phyloP scores from a whole-genome alignment of 2,329 filamentous ascomycete genomes.

The Thielaviopsis populi region DNA sequence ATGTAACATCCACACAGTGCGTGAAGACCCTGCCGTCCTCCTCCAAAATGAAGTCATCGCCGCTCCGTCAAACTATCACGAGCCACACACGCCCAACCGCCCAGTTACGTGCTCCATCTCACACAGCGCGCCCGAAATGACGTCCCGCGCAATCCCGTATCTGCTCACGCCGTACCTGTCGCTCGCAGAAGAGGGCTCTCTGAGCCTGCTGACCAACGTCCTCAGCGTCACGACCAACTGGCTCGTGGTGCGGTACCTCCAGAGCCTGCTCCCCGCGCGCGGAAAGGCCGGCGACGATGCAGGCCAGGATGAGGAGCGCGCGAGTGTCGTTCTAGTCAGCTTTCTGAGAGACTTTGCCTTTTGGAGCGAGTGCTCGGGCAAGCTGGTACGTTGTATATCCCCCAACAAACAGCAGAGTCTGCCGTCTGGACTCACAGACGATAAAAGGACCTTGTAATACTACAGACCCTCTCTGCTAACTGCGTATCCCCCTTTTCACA shows the following conservation, averaged over 20 bases:
- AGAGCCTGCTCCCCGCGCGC: conserved; percentile 25
- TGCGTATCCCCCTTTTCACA: background rate
- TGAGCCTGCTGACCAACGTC: conserved; percentile 54
- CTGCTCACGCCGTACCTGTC: conserved; percentile 49
- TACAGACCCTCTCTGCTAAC: background rate
- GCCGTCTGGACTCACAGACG: background rate
- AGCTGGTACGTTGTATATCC: conserved; percentile 35
- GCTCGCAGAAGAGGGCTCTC: conserved; percentile 41
- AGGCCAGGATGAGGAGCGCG: conserved; percentile 22
- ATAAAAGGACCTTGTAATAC: background rate
- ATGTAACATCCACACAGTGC: conserved; percentile 2
- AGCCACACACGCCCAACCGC: background rate
- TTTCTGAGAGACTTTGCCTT: conserved; percentile 67
- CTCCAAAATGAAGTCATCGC: background rate
- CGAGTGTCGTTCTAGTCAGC: conserved; percentile 59
- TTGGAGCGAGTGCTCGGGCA: conserved; percentile 57
- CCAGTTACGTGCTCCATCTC: background rate
- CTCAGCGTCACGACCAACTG: conserved; percentile 50
- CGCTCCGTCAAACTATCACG: background rate
- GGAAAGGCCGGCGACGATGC: conserved; percentile 15
- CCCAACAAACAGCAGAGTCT: background rate
- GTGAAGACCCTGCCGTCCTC: conserved; percentile 4
- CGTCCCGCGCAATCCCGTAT: conserved; percentile 38
- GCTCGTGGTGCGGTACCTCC: conserved; percentile 44
- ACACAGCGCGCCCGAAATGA: conserved; percentile 24